Base-by-base conservation (phyloP, 495 filamentous ascomycete genomes). In the Penicillium coprophilum region DNA sequence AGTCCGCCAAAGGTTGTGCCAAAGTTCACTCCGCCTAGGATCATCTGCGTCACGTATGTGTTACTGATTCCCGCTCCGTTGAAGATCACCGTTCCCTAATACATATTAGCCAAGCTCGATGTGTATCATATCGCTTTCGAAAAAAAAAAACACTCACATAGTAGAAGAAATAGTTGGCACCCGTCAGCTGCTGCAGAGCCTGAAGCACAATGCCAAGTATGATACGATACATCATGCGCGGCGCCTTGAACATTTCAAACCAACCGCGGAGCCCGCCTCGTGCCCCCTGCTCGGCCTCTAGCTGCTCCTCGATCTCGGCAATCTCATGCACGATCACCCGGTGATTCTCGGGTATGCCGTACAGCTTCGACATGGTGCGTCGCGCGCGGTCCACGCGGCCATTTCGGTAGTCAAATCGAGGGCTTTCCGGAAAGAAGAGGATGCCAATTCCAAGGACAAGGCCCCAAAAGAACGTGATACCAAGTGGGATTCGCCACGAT, bases 401-500 rank as follows among this genome's bases (percentile, higher is more conserved):
- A 28, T 74, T 66, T 5, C 84, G 84, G 64, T 86, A 89, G 31
- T 86, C 83, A 59, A 75, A 85, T 24, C 86, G 83, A 4, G 87
- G 87, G 13, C 80, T 86, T 64, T 89, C 87, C 43, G 87, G 86
- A 56, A 90, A 83, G 60, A 86, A 73, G 4, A 85, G 71, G 41
- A 91, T 87, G 4, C 87, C 87, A n/a, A 75, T 62, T 6, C 84
- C 87, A 13, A 94, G 83, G 40, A 91, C 71, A 21, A 88, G 64
- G 11, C 87, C 84, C 81, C 86, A 92, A 43, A 89, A 71, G 59
- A 88, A 87, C 1, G 86, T 84, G 20, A 94, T 73, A 8, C 87
- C 89, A 69, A 88, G 87, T 20, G 89, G 81, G 43, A 95, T 88
- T 34, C 87, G 76, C 87, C 90, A 94, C 19, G 85, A 84, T 17